phyloP scores from a whole-genome alignment of 805 yeast species.

The Monosporozyma servazzii region DNA sequence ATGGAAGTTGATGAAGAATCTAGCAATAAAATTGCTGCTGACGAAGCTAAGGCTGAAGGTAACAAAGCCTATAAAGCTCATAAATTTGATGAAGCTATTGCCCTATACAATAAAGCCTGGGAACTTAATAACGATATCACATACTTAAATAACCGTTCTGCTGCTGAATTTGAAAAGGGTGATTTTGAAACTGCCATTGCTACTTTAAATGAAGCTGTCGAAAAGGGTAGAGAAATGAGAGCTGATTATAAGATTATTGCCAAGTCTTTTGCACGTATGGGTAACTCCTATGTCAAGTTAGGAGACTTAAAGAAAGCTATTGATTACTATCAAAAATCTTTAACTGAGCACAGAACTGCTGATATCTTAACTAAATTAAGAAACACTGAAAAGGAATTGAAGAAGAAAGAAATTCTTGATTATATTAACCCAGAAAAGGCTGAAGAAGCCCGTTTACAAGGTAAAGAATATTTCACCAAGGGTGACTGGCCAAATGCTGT shows the following conservation, averaged over 20 bases:
- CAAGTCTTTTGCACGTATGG: conserved; percentile 87
- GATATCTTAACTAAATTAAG: conserved; percentile 84
- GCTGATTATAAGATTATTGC: conserved; percentile 90
- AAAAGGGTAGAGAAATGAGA: conserved; percentile 78
- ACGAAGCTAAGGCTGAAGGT: conserved; percentile 71
- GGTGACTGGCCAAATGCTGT: conserved; percentile 97
- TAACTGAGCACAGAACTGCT: conserved; percentile 96
- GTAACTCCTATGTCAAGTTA: conserved; percentile 68
- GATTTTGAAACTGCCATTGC: conserved; percentile 77
- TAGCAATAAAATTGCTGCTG: conserved; percentile 43
- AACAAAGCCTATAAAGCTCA: conserved; percentile 77
- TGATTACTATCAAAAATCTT: conserved; percentile 73
- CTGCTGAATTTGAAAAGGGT: conserved; percentile 95
- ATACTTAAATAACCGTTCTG: conserved; percentile 90
- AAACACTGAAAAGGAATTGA: conserved; percentile 75
- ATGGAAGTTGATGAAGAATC: conserved; percentile 32
- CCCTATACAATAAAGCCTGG: conserved; percentile 78
- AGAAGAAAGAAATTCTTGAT: conserved; percentile 63
- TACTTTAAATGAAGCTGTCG: conserved; percentile 77
- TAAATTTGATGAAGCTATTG: conserved; percentile 89
- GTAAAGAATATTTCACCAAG: conserved; percentile 79
- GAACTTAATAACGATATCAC: conserved; percentile 75
- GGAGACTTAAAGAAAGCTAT: conserved; percentile 67
- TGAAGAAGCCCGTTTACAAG: conserved; percentile 87
- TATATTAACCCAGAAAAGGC: conserved; percentile 88